Percentiles rank a stretch among this genome's conserved stretches.
Conservation (phyloP, 1,284 basidiomycete species). For the Vanrija sp. region DNA sequence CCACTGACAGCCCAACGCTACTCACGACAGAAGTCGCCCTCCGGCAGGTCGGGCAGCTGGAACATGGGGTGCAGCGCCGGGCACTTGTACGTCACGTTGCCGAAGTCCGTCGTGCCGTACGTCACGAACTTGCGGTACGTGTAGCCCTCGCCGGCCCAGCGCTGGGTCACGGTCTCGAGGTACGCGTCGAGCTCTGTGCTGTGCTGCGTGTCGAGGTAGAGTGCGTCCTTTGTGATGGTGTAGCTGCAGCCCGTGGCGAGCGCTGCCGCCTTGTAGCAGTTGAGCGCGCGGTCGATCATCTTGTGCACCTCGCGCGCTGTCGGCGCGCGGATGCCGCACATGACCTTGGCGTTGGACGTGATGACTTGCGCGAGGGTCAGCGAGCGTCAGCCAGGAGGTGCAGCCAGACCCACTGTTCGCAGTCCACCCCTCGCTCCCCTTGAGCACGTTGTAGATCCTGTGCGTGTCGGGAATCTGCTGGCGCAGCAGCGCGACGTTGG, state of each 20-base stretch:
- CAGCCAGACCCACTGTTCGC: conserved; percentile 16
- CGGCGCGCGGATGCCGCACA: conserved; percentile 34
- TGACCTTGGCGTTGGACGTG: conserved; percentile 26
- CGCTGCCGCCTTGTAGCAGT: conserved; percentile 45
- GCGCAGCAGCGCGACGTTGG: conserved; percentile 46
- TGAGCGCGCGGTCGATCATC: conserved; percentile 31
- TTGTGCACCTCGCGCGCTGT: conserved; percentile 26
- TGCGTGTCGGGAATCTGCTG: conserved; percentile 39
- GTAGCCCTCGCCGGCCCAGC: conserved; percentile 9
- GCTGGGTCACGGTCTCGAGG: conserved; percentile 1
- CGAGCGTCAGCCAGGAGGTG: not conserved
- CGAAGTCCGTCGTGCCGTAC: conserved; percentile 1
- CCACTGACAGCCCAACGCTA: no score
- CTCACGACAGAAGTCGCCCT: not conserved
- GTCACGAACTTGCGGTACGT: not conserved
- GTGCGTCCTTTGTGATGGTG: conserved; percentile 30
- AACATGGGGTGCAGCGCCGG: conserved; percentile 8
- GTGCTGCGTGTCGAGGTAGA: conserved; percentile 42
- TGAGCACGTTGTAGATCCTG: conserved; percentile 42
- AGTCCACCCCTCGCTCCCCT: conserved; percentile 31
- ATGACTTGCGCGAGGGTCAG: conserved; percentile 43
- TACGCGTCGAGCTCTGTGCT: conserved; percentile 20
- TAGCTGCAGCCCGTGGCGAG: conserved; percentile 44
- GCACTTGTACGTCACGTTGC: conserved; percentile 2
- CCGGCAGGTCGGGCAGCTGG: conserved; percentile 3